Percentiles rank a stretch among this genome's conserved stretches.
phyloP scores from a whole-genome alignment of 1,284 basidiomycete genomes.

The Pseudozyma thailandica region DNA sequence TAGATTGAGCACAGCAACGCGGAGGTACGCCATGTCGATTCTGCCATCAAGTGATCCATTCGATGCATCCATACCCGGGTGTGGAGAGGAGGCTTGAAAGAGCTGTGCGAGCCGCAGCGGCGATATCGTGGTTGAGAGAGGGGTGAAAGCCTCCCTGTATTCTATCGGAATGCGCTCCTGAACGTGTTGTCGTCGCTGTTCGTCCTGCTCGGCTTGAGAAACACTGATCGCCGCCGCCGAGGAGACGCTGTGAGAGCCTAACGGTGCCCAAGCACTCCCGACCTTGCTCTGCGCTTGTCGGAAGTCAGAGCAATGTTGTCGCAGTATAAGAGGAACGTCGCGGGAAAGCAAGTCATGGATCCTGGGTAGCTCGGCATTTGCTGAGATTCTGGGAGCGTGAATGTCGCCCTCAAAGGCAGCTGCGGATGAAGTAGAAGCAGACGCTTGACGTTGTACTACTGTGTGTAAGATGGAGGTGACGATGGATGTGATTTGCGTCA shows the following conservation, averaged over 20 bases:
- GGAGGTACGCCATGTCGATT: constrained; percentile 36
- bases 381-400: constrained; percentile 4
- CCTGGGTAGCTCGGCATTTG: constrained; percentile 8
- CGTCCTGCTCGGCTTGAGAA: constrained; percentile 9
- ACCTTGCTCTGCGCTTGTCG: constrained; percentile 24
- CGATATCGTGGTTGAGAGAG: background rate
- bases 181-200: constrained; percentile 17
- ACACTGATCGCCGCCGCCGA: background rate
- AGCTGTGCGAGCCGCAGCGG: constrained; percentile 30
- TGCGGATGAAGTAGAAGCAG: background rate
- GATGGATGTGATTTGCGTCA: constrained; percentile 40
- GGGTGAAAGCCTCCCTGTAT: constrained; percentile 2
- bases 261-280: constrained; percentile 31
- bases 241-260: constrained; percentile 8
- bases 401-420: constrained; percentile 14
- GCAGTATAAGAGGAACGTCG: constrained; percentile 43
- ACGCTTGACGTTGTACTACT: constrained; percentile 15
- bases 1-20: constrained; percentile 30
- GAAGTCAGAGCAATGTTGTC: constrained; percentile 41
- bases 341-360: constrained; percentile 35
- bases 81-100: constrained; percentile 23
- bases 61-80: constrained; percentile 32
- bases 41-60: constrained; percentile 34
- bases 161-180: constrained; percentile 3
- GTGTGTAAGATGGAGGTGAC: constrained; percentile 27